A percentile compares a stretch with the other conserved stretches of the same genome.
Conservation (phyloP, 2,329 filamentous ascomycete species). For the Penicillium aurantiogriseum region DNA sequence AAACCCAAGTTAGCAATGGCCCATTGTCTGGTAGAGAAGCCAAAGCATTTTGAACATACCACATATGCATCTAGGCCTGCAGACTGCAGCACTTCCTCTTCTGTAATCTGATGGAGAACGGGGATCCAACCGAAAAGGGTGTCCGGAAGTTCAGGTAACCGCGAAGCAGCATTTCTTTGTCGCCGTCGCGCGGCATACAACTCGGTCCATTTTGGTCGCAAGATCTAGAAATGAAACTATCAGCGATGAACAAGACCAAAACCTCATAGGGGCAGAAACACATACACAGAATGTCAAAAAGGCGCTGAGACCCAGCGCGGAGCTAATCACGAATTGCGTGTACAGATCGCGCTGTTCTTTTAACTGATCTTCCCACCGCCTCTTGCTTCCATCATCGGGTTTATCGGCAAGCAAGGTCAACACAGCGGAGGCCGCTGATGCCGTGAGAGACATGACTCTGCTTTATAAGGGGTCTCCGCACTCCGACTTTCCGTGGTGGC, state of each 20-base stretch:
- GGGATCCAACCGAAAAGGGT: conserved; percentile 93
- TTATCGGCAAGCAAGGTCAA: conserved; percentile 21
- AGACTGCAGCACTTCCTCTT: conserved; percentile 84
- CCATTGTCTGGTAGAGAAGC: background rate
- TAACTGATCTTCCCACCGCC: conserved; percentile 33
- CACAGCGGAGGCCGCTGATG: conserved; percentile 27
- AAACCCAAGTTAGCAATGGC: conserved; percentile 2
- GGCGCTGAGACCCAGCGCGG: conserved; percentile 43
- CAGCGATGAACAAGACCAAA: conserved; percentile 4
- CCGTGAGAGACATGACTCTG: conserved; percentile 31
- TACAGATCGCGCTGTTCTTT: conserved; percentile 41
- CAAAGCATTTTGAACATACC: conserved; percentile 47
- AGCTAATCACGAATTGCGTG: conserved; percentile 47
- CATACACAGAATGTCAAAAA: conserved; percentile 50
- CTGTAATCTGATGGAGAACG: conserved; percentile 76
- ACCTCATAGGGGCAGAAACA: background rate
- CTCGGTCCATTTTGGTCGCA: conserved; percentile 87
- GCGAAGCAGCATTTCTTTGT: conserved; percentile 62
- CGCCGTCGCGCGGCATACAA: conserved; percentile 88
- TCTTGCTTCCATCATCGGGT: conserved; percentile 18
- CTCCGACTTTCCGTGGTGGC: background rate
- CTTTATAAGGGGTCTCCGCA: background rate
- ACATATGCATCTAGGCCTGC: conserved; percentile 95
- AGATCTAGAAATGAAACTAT: conserved; percentile 53
- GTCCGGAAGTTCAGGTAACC: conserved; percentile 76